Base-by-base conservation (phyloP, 2,329 filamentous ascomycete genomes). In the Nemania sp. region DNA sequence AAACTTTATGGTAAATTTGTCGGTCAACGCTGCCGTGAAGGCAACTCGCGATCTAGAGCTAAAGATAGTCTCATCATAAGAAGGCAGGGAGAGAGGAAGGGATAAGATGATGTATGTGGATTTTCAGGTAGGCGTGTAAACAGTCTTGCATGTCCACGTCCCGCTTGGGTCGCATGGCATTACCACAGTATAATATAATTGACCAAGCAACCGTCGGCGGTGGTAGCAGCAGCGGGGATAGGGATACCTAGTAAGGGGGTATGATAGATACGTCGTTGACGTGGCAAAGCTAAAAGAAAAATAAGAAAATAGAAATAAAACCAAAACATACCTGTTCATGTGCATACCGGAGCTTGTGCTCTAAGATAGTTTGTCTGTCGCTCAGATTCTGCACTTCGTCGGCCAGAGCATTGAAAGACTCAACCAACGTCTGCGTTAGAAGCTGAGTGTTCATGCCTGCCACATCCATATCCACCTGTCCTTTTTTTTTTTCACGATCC, bases 11-110 rank as follows among this genome's bases (percentile, higher is more conserved):
- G 79, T 70, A 77, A 69, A 72, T 78, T 20, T 88, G 80, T 92
- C 89, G 84, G 85, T 92, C 90, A 88, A 81, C 77, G 84, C 83
- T 85, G 83, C 84, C 80, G 71, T 75, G 49, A 67, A 24, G 67
- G 85, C 83, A 87, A 85, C 89, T 93, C 86, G 85, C 90, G 91
- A 92, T 93, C 91, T 93, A 93, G 91, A 93, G 91, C 91, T 93
- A 93, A 69, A 91, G 78, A 78, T 70, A 75, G 76, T 77, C 72
- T 82, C 80, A 83, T 85, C 83, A 84, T 82, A 65, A 65, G 61
- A 74, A 61, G 61, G 64, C 52, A 71, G 63, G 38, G 56, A 76
- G 68, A 68, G 54, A 68, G 26, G 53, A 41, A 54, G 41, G 29
- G 53, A 38, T 22, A 26, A 61, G 3, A 26, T n/a, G n/a, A 56